Evolutionary conservation across 129 eudicot species (phyloP).

Genomic region (Solidago caesia): DNA sequence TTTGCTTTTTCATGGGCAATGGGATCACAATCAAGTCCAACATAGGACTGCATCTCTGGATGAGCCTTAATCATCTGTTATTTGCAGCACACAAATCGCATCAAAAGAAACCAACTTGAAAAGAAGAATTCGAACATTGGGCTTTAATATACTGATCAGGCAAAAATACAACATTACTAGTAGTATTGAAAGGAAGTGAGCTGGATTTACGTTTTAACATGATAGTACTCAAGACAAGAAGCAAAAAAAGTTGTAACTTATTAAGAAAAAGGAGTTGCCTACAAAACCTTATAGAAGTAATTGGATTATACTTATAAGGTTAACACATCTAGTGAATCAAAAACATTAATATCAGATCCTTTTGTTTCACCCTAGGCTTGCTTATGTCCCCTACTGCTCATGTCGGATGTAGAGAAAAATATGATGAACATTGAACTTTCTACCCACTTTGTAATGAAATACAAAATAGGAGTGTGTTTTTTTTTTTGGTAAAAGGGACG

Average conservation of each 20-base stretch:
- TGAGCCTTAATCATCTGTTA: constrained; percentile 80
- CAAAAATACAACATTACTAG: not conserved
- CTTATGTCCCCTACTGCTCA: not conserved
- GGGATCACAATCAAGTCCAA: constrained; percentile 93
- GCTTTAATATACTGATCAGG: not conserved
- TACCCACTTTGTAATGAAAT: too few relatives aligned
- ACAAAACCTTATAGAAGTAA: too few relatives aligned
- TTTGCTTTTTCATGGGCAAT: constrained; percentile 80
- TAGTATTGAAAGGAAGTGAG: not conserved
- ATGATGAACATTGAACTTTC: not conserved
- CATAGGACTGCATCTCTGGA: constrained; percentile 68
- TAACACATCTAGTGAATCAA: not conserved
- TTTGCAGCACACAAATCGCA: constrained; percentile 14
- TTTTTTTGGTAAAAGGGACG: too few relatives aligned
- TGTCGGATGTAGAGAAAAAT: not conserved
- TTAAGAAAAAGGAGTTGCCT: too few relatives aligned
- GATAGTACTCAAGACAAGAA: too few relatives aligned
- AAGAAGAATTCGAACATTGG: not conserved
- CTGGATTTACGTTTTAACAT: too few relatives aligned
- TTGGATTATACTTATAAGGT: too few relatives aligned
- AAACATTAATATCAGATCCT: constrained; percentile 5
- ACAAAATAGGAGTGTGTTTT: too few relatives aligned
- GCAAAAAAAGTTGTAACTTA: too few relatives aligned
- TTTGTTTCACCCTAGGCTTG: not conserved
- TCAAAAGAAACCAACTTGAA: constrained; percentile 8